Conservation (phyloP, 805 yeast species). For the Nakazawaea peltata region DNA sequence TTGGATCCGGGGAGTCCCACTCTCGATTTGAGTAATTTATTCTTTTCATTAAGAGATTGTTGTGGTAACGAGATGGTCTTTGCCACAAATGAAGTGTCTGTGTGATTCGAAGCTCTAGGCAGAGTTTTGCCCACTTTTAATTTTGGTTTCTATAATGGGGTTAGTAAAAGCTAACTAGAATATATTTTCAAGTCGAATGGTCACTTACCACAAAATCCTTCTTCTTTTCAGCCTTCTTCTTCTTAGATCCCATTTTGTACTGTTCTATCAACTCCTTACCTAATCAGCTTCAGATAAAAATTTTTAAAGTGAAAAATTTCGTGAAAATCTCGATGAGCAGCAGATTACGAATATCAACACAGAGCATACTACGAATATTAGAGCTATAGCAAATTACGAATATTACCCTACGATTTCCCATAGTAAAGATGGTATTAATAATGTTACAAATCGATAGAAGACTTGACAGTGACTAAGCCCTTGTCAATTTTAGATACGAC, state of each 20-base stretch:
- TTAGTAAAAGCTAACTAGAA: constrained; percentile 1
- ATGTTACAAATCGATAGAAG: constrained; percentile 34
- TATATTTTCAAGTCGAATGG: too few relatives aligned
- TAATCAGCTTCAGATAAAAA: too few relatives aligned
- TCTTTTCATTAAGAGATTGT: constrained; percentile 22
- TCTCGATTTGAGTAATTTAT: constrained; percentile 12
- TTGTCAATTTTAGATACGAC: constrained; percentile 57
- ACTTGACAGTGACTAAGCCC: constrained; percentile 59
- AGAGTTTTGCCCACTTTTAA: constrained; percentile 82
- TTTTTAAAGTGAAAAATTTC: too few relatives aligned
- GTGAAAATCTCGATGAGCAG: too few relatives aligned
- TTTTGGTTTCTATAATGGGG: constrained; percentile 45
- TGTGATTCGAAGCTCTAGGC: constrained; percentile 62
- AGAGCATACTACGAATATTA: too few relatives aligned
- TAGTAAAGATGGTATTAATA: background rate
- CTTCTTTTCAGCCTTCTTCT: constrained; percentile 54
- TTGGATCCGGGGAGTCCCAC: background rate
- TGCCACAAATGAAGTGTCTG: constrained; percentile 81
- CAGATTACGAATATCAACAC: too few relatives aligned
- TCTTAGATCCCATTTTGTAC: constrained; percentile 40
- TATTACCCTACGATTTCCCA: too few relatives aligned
- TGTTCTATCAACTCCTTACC: too few relatives aligned
- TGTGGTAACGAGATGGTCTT: constrained; percentile 38
- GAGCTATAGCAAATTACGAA: too few relatives aligned
- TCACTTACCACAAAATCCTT: constrained; percentile 52